Conservation (phyloP, 345 rosid genomes). For the Arabidopsis arenosa region DNA sequence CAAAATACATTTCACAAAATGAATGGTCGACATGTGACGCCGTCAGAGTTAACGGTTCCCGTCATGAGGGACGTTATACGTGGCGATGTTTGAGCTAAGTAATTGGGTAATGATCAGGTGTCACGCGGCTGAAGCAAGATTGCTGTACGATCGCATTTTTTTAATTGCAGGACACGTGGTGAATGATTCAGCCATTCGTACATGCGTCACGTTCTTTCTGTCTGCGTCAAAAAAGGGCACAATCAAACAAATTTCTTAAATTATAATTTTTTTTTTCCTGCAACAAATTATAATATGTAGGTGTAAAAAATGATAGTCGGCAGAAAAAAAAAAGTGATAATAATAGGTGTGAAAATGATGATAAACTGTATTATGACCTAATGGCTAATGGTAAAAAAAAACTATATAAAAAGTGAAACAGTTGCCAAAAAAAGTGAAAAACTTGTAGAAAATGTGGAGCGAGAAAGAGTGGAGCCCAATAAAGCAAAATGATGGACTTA, state of each 20-base stretch:
- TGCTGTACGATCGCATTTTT: background rate
- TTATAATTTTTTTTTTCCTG: background rate
- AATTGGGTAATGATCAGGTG: constrained; percentile 37
- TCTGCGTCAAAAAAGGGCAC: constrained; percentile 20
- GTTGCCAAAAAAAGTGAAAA: background rate
- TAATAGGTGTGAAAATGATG: background rate
- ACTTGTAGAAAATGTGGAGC: background rate
- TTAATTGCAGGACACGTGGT: constrained; percentile 36
- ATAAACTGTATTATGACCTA: no score
- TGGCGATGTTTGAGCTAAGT: constrained; percentile 35
- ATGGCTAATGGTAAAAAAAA: no score
- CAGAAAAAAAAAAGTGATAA: background rate
- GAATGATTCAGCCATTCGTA: constrained; percentile 34
- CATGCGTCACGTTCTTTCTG: constrained; percentile 41
- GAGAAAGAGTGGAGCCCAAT: constrained; percentile 25
- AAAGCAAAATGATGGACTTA: background rate
- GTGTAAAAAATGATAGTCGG: background rate
- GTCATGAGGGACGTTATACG: constrained; percentile 33
- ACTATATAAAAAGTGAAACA: no score
- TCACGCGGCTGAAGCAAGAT: constrained; percentile 25
- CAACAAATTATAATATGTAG: background rate
- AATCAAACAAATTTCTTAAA: background rate
- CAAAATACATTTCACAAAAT: constrained; percentile 15
- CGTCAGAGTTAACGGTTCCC: constrained; percentile 41
- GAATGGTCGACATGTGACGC: constrained; percentile 30